Evolutionary conservation across 2,329 filamentous ascomycete genomes (phyloP).

Genomic region (Annulohypoxylon truncatum): DNA sequence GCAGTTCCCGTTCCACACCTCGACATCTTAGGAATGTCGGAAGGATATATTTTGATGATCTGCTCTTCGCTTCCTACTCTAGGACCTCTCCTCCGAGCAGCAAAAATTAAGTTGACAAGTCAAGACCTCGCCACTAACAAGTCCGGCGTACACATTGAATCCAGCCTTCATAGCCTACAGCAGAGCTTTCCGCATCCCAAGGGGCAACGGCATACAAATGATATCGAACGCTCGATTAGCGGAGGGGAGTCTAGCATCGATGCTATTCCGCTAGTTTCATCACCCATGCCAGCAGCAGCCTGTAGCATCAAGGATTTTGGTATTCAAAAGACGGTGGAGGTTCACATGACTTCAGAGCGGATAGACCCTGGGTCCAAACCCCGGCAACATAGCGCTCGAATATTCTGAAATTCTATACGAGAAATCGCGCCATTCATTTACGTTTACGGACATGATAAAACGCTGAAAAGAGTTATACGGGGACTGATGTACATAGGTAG

Average conservation of each 20-base stretch:
- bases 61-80: slow-evolving; percentile 41
- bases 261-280: slow-evolving; percentile 32
- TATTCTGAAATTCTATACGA: slow-evolving; percentile 19
- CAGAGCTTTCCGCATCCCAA: slow-evolving; percentile 25
- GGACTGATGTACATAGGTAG: not conserved
- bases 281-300: slow-evolving; percentile 1
- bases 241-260: slow-evolving; percentile 32
- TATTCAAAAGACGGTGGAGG: slow-evolving; percentile 33
- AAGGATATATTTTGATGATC: slow-evolving; percentile 43
- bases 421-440: not conserved
- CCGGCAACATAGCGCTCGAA: not conserved
- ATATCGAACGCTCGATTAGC: slow-evolving; percentile 22
- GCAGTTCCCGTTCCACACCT: slow-evolving; percentile 45
- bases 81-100: slow-evolving; percentile 37
- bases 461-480: not conserved
- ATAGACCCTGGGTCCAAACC: slow-evolving; percentile 3
- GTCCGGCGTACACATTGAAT: slow-evolving; percentile 19
- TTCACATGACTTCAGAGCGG: slow-evolving; percentile 25
- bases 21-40: slow-evolving; percentile 45
- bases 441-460: not conserved
- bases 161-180: slow-evolving; percentile 32
- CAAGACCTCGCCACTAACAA: slow-evolving; percentile 20
- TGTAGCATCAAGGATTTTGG: not conserved
- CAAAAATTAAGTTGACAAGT: slow-evolving; percentile 33
- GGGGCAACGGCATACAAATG: slow-evolving; percentile 19